These are phyloP conservation scores for Monilinia polystroma DNA, from an alignment of 2,329 filamentous ascomycete species.

Conservation along the genomic window DNA sequence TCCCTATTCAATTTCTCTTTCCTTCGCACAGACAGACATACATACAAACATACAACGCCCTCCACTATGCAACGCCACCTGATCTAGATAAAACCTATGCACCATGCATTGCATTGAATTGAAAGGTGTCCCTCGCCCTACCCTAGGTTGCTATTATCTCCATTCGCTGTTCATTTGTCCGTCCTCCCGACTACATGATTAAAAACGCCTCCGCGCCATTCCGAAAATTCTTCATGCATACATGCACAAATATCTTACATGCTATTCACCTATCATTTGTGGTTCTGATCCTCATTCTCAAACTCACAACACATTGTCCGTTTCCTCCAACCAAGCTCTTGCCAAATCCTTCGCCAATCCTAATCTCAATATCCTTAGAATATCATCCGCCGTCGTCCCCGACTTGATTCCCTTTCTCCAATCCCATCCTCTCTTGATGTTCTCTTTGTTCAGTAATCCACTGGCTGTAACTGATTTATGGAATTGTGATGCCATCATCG, in stretches of 20 bases:
- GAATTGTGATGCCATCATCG: conserved; percentile 64
- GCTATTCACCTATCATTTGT: not conserved
- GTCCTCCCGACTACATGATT: conserved; percentile 1
- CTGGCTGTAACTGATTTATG: conserved; percentile 60
- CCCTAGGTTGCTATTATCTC: no score
- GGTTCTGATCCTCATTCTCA: not conserved
- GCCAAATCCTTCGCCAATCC: conserved; percentile 74
- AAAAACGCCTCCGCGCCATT: conserved; percentile 5
- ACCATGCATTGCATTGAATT: not conserved
- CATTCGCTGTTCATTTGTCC: not conserved
- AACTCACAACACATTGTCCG: conserved; percentile 47
- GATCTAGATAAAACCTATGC: not conserved
- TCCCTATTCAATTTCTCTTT: conserved; percentile 12
- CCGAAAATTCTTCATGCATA: not conserved
- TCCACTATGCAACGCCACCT: not conserved
- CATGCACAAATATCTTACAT: conserved; percentile 16
- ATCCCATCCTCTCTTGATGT: conserved; percentile 66
- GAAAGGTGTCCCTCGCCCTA: not conserved
- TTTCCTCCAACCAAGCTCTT: conserved; percentile 65
- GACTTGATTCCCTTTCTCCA: conserved; percentile 62
- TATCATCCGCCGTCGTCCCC: conserved; percentile 61
- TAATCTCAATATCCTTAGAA: conserved; percentile 70
- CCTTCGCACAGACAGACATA: not conserved
- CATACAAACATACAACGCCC: not conserved
- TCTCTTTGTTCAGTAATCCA: conserved; percentile 48